Percentiles rank a stretch among this genome's conserved stretches.
These are phyloP conservation scores for Xenoacremonium recifei DNA, from an alignment of 2,329 filamentous ascomycete species.

Conservation along the genomic window DNA sequence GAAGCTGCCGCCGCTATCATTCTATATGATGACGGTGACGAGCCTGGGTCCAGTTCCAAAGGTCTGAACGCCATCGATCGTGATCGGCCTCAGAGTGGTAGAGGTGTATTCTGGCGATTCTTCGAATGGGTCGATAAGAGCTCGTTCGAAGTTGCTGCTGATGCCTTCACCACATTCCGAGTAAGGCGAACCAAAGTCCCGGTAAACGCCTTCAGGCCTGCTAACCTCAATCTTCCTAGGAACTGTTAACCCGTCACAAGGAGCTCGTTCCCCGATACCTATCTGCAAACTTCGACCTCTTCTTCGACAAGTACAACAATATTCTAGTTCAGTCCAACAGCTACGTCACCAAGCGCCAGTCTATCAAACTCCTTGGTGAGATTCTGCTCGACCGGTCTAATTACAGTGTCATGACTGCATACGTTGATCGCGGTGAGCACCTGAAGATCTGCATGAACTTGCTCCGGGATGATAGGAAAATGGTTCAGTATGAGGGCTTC, in stretches of 20 bases:
- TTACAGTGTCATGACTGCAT: slow-evolving; percentile 97
- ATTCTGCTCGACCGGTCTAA: slow-evolving; percentile 92
- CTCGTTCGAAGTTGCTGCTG: slow-evolving; percentile 93
- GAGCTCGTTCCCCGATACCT: slow-evolving; percentile 85
- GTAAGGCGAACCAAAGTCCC: slow-evolving; percentile 46
- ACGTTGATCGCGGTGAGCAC: slow-evolving; percentile 92
- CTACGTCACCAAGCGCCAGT: slow-evolving; percentile 97
- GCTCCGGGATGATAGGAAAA: slow-evolving; percentile 90
- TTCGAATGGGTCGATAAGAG: slow-evolving; percentile 97
- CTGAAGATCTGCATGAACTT: slow-evolving; percentile 99
- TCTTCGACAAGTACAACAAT: slow-evolving; percentile 89
- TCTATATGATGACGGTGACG: slow-evolving; percentile 82
- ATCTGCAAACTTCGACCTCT: slow-evolving; percentile 84
- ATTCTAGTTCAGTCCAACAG: slow-evolving; percentile 87
- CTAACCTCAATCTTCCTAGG: slow-evolving; percentile 48
- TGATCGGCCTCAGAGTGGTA: slow-evolving; percentile 70
- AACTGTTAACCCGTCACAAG: slow-evolving; percentile 93
- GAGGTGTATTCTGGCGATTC: slow-evolving; percentile 93
- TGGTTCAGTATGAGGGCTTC: slow-evolving; percentile 99
- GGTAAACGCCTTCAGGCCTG: background rate
- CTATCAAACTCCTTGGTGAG: slow-evolving; percentile 94
- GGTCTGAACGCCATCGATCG: slow-evolving; percentile 77
- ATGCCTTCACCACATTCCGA: slow-evolving; percentile 96
- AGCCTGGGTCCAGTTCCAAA: slow-evolving; percentile 68
- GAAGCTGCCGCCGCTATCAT: slow-evolving; percentile 89